Evolutionary conservation across 768 basidiomycete genomes (phyloP).

Genomic region (Terana coerulea): DNA sequence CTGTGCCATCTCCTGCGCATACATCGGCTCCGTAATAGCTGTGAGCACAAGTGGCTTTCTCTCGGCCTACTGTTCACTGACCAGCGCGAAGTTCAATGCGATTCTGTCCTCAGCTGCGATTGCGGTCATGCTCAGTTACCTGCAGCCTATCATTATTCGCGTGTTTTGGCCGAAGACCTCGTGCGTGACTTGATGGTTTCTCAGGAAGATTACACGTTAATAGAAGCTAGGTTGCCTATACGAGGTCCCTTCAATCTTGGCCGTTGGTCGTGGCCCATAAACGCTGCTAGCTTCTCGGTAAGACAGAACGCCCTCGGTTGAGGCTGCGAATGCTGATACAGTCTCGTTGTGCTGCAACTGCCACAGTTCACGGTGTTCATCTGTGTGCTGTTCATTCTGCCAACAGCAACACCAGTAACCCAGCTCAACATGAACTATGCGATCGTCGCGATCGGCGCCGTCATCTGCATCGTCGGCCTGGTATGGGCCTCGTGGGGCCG

Average conservation of each 20-base stretch:
- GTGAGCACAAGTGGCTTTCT: conserved; percentile 29
- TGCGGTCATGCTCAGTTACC: conserved; percentile 54
- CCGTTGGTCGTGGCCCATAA: conserved; percentile 49
- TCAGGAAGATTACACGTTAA: not conserved
- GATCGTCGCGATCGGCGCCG: conserved; percentile 46
- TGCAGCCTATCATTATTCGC: conserved; percentile 54
- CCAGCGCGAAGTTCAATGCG: conserved; percentile 43
- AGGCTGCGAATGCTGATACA: too few species aligned
- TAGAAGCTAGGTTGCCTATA: conserved; percentile 35
- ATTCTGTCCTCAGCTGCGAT: conserved; percentile 55
- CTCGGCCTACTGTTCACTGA: not conserved
- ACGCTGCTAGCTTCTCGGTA: conserved; percentile 44
- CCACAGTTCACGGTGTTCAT: conserved; percentile 48
- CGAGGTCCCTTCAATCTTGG: conserved; percentile 52
- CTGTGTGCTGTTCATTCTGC: conserved; percentile 52
- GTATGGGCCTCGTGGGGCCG: conserved; percentile 50
- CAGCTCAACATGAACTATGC: conserved; percentile 56
- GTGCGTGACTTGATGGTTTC: conserved; percentile 23
- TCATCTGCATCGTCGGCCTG: conserved; percentile 39
- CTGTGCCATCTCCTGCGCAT: conserved; percentile 53
- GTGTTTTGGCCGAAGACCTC: conserved; percentile 54
- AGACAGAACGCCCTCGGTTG: conserved; percentile 20
- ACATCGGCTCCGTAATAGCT: conserved; percentile 53
- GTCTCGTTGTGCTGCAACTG: too few species aligned
- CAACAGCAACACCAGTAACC: conserved; percentile 49